Percentiles rank a stretch among this genome's conserved stretches.
phyloP scores from a whole-genome alignment of 345 rosid genomes.

The Citrus medica region DNA sequence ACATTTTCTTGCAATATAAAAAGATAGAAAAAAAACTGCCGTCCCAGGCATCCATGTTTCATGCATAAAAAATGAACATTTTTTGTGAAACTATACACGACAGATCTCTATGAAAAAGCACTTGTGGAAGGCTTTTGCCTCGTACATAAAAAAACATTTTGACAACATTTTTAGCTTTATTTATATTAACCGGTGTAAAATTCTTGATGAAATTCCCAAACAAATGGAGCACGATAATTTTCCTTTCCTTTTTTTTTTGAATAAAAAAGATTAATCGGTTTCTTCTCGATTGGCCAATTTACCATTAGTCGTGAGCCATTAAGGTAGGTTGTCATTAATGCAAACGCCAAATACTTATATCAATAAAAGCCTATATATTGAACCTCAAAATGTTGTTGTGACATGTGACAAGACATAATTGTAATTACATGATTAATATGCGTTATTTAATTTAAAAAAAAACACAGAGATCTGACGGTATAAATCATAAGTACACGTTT shows the following conservation, averaged over 20 bases:
- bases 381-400: background rate
- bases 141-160: no score
- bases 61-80: background rate
- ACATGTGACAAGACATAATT: background rate
- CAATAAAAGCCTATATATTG: background rate
- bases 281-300: background rate
- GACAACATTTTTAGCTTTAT: no score
- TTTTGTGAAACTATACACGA: background rate
- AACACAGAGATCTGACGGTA: no score
- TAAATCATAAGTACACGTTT: conserved; percentile 14
- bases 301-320: background rate
- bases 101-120: background rate
- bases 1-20: no score
- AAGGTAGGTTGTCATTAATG: background rate
- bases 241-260: no score
- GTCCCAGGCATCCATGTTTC: no score
- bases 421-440: background rate
- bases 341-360: background rate
- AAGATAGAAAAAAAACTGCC: no score
- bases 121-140: background rate
- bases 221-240: background rate
- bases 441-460: no score
- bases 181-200: no score
- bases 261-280: background rate
- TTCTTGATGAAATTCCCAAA: background rate